Evolutionary conservation across 2,329 filamentous ascomycete genomes (phyloP), one percentile per base, ranked within the genome.

Genomic region (Fusarium circinatum): DNA sequence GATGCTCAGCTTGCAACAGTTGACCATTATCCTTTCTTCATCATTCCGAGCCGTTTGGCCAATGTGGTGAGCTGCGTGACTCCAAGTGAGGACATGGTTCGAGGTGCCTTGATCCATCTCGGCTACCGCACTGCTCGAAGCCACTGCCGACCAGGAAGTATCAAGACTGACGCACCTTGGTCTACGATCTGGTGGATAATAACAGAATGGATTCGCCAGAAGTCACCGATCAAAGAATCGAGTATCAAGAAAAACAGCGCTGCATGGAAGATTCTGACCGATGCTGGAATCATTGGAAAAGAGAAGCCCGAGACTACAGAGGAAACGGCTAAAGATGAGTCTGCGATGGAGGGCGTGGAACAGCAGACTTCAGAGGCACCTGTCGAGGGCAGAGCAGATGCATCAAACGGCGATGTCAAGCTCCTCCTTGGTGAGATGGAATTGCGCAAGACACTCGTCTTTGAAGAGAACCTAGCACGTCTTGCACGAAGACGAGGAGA

Each of bases 121-220:
- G 96, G 96, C 12, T 98, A 97, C 80, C 88, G 89, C 51, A 93
- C 93, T 8, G 94, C 94, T 2, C 90, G 96, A 78, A 97, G 94
- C 76, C 96, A 99, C 82, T 94, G 94, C 77, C 94, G 95, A 75
- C 89, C 94, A 0, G 96, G 95, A 32, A 96, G 94, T 78, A 91
- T 98, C 82, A 97, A 97, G 85, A 98, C 96, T 0, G 91, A 98
- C 82, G 96, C 96, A 20, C 94, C 95, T 0, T 99, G 95, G 95
- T 86, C 86, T 9, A 91, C 94, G 0, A 89, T 99, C 54, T 98
- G 96, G 95, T 93, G 97, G 80, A 86, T 98, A 34, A 96, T 98
- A 90, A 89, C 94, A 32, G 95, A 98, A 83, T 99, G 95, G 94
- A 90, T 93, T 20, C 89, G 92, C 30, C 94, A 97, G 80, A 93